Evolutionary conservation across 2,329 filamentous ascomycete species (phyloP).

Genomic region (Endoconidiophora polonica): DNA sequence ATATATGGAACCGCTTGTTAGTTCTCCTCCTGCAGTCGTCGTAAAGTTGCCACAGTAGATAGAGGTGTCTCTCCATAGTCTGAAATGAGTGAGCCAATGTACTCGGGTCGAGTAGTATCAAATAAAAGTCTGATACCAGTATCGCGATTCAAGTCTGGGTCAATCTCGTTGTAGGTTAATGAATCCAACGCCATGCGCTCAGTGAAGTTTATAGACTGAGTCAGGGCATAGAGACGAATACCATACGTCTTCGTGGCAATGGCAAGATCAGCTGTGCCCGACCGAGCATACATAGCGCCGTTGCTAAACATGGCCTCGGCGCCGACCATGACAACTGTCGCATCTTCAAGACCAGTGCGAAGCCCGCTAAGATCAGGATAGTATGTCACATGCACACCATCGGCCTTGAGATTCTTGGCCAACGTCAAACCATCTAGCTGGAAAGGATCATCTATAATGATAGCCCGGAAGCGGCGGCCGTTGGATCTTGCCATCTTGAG

Average conservation of each 20-base stretch:
- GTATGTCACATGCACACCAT: slow-evolving; percentile 66
- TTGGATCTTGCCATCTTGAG: slow-evolving; percentile 53
- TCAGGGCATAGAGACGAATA: slow-evolving; percentile 73
- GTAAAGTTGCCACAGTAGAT: slow-evolving; percentile 11
- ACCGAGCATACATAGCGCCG: slow-evolving; percentile 71
- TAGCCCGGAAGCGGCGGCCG: slow-evolving; percentile 66
- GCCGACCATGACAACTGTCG: slow-evolving; percentile 67
- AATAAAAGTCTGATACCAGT: slow-evolving; percentile 55
- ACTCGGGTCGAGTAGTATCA: slow-evolving; percentile 77
- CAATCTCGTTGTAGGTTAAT: slow-evolving; percentile 87
- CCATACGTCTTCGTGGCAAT: slow-evolving; percentile 62
- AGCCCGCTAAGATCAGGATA: slow-evolving; percentile 60
- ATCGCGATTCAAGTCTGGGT: slow-evolving; percentile 47
- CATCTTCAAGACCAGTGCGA: slow-evolving; percentile 49
- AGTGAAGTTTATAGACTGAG: slow-evolving; percentile 87
- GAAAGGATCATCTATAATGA: slow-evolving; percentile 58
- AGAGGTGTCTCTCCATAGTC: slow-evolving; percentile 49
- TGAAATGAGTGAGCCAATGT: slow-evolving; percentile 76
- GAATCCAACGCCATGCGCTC: slow-evolving; percentile 77
- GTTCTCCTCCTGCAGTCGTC: slow-evolving; percentile 14
- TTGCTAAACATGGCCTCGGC: slow-evolving; percentile 94
- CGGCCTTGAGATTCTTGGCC: slow-evolving; percentile 48
- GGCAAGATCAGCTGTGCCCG: slow-evolving; percentile 75
- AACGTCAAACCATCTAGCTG: slow-evolving; percentile 38
- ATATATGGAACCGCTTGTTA: neutral